Evolutionary conservation across 2,329 filamentous ascomycete species (phyloP).

Genomic region (Trichoderma cornu-damae): DNA sequence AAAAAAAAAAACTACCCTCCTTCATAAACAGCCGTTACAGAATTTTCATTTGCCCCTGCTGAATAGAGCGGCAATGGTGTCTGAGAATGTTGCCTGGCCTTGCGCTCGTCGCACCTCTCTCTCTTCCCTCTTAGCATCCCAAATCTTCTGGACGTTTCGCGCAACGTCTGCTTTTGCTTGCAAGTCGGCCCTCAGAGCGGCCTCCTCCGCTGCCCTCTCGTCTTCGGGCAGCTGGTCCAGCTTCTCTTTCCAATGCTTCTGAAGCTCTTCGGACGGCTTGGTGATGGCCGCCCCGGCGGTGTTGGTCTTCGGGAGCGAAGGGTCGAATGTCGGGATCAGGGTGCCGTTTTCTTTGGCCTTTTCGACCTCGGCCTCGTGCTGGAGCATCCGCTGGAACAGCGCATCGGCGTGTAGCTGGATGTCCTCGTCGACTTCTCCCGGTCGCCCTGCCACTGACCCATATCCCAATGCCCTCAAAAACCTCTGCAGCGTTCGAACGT

Average conservation of each 20-base stretch:
- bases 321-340: slow-evolving; percentile 55
- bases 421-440: slow-evolving; percentile 68
- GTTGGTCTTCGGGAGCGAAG: slow-evolving; percentile 43
- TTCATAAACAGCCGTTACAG: neutral
- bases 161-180: slow-evolving; percentile 57
- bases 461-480: slow-evolving; percentile 91
- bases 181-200: slow-evolving; percentile 58
- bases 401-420: slow-evolving; percentile 95
- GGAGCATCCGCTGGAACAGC: slow-evolving; percentile 80
- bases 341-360: slow-evolving; percentile 59
- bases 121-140: slow-evolving; percentile 53
- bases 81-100: slow-evolving; percentile 31
- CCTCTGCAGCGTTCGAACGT: slow-evolving; percentile 45
- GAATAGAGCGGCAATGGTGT: slow-evolving; percentile 29
- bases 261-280: slow-evolving; percentile 42
- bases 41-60: slow-evolving; percentile 27
- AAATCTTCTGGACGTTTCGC: slow-evolving; percentile 48
- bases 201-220: slow-evolving; percentile 58
- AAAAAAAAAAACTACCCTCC: neutral
- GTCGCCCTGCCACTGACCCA: slow-evolving; percentile 60
- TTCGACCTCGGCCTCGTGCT: slow-evolving; percentile 71
- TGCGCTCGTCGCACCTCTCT: slow-evolving; percentile 42
- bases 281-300: slow-evolving; percentile 23
- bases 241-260: slow-evolving; percentile 48
- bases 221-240: slow-evolving; percentile 53